A percentile compares a stretch with the other conserved stretches of the same genome.
These are phyloP conservation scores for Myriosclerotinia duriaeana DNA, from an alignment of 2,329 filamentous ascomycete species.

Conservation along the genomic window DNA sequence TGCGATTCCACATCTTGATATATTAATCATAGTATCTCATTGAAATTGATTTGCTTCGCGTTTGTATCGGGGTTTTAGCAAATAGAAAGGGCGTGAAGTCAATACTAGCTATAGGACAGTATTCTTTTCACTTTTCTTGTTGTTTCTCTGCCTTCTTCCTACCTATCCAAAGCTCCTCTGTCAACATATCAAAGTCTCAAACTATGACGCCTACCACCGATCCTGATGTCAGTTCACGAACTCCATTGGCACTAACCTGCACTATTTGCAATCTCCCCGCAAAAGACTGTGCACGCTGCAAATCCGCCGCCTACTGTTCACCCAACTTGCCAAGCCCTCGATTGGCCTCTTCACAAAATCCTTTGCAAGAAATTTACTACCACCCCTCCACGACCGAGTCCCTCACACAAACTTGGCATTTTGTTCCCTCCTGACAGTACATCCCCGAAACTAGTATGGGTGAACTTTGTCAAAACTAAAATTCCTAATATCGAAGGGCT, in stretches of 20 bases:
- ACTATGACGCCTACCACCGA: not conserved
- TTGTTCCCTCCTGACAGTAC: not conserved
- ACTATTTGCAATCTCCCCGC: not conserved
- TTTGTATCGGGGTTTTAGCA: too few species aligned
- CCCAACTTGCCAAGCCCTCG: not conserved
- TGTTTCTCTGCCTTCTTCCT: not conserved
- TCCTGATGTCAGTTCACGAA: too few species aligned
- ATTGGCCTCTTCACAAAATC: constrained; percentile 5
- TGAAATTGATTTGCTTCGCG: too few species aligned
- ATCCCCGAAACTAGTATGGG: not conserved
- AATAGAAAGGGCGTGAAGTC: too few species aligned
- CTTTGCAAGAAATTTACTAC: constrained; percentile 2
- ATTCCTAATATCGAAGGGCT: not conserved
- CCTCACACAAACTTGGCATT: constrained; percentile 1
- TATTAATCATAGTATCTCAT: too few species aligned
- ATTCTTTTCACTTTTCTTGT: not conserved
- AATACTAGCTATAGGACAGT: not conserved
- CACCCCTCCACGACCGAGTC: not conserved
- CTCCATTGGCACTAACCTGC: not conserved
- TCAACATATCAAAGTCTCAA: not conserved
- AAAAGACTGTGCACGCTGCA: constrained; percentile 4
- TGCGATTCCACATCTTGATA: too few species aligned
- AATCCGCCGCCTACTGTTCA: not conserved
- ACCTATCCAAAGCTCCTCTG: too few species aligned
- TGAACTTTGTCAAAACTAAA: not conserved